These are phyloP conservation scores for Solanum megistacrolobum DNA, from an alignment of 257 asterid species.

Conservation along the genomic window DNA sequence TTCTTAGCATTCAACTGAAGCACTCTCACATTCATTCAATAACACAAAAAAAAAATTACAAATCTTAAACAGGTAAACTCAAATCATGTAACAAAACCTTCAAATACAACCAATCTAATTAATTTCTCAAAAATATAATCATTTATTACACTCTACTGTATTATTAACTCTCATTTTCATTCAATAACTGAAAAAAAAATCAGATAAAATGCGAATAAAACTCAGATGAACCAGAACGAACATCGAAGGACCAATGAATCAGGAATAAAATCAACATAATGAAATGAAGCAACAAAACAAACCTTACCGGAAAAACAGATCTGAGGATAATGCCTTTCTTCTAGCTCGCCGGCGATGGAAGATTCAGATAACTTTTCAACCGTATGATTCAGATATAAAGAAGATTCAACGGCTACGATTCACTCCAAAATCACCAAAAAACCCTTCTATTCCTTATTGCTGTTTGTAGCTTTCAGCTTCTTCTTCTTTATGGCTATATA, in stretches of 20 bases:
- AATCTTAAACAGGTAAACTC: neutral
- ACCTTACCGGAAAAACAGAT: constrained; percentile 70
- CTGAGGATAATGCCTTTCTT: constrained; percentile 23
- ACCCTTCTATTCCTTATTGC: constrained; percentile 10
- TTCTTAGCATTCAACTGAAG: neutral
- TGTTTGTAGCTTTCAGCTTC: neutral
- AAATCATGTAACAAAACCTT: neutral
- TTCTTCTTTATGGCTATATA: neutral
- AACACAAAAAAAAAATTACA: neutral
- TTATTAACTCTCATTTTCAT: neutral
- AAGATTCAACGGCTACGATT: constrained; percentile 22
- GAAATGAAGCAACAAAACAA: neutral
- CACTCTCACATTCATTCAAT: neutral
- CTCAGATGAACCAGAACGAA: neutral
- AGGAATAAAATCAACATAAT: neutral
- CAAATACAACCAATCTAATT: neutral
- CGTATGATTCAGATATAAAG: neutral
- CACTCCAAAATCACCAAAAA: constrained; percentile 9
- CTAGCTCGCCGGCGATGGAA: constrained; percentile 6
- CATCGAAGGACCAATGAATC: neutral
- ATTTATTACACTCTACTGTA: neutral
- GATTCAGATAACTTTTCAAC: neutral
- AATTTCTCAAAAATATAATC: neutral
- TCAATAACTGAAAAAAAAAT: neutral
- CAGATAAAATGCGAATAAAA: neutral